Evolutionary conservation across 257 asterid genomes (phyloP), one percentile per base, ranked within the genome.

Genomic region (Salvia hispanica): DNA sequence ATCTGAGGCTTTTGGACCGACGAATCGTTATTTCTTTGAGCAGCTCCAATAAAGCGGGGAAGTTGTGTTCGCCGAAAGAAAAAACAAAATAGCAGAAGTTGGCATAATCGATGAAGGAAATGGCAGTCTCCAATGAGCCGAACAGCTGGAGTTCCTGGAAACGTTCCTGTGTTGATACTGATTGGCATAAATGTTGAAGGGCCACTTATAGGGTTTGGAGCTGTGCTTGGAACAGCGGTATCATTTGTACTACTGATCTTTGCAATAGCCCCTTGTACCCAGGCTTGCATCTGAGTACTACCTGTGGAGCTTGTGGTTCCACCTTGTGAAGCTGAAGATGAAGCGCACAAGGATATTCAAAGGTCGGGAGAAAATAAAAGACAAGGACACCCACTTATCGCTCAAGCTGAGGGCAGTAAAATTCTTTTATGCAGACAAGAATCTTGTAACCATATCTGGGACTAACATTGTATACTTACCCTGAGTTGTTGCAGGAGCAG

Each of bases 221-320:
- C 87, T 62, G 99, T 70, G 82, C 52, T 88, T 8, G 99, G 97
- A 64, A 74, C 90, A 46, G 31, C 31, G 31, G 90, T 88, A 56
- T 94, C 99, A 25, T 88, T 80, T 48, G 92, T 86, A 71, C 89
- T 84, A 75, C 96, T 88, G 65, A 94, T 91, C 86, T 91, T 94
- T 55, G 99, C 97, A 81, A 94, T 85, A 70, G 97, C 99, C 74
- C 99, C 99, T 80, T 94, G 97, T 64, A 91, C 96, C 97, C 99
- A 94, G 51, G 96, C 96, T 73, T 94, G 96, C 85, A 91, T 81
- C 82, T 88, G 97, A 67, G 91, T 85, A 76, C 86, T 94, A 70
- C 97, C 97, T 15, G 96, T 79, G 64, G 97, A 82, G 78, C 93
- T 90, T 70, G 96, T 77, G 70, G 87, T 70, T 66, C 95, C 99